Percentiles rank a stretch among this genome's conserved stretches.
Conservation (phyloP, 2,329 filamentous ascomycete species). For the Epichloe aotearoae region DNA sequence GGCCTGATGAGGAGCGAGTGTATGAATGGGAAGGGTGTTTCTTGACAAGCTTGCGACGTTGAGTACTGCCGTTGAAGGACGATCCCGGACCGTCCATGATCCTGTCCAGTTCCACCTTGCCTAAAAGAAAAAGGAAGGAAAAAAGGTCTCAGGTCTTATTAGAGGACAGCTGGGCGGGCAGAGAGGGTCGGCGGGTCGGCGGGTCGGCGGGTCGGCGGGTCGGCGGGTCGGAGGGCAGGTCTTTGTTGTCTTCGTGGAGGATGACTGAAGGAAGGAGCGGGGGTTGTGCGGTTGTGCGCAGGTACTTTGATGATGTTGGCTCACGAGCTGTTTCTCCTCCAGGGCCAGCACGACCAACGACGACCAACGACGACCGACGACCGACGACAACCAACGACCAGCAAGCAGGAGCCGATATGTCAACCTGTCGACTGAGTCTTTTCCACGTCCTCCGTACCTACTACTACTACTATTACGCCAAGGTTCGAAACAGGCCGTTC, state of each 20-base stretch:
- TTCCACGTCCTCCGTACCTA: neutral
- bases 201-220: conserved; percentile 1
- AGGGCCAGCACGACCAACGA: neutral
- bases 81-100: conserved; percentile 36
- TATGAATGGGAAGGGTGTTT: conserved; percentile 37
- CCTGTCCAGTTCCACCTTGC: conserved; percentile 11
- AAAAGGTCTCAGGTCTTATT: conserved; percentile 9
- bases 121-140: conserved; percentile 5
- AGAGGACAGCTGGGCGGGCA: conserved; percentile 3
- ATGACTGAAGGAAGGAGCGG: neutral
- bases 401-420: no score
- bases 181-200: neutral
- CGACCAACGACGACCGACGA: no score
- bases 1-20: conserved; percentile 32
- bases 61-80: conserved; percentile 32
- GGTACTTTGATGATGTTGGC: neutral
- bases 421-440: neutral
- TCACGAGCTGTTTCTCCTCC: neutral
- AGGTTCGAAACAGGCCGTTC: neutral
- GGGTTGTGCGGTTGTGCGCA: neutral
- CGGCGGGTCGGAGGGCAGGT: neutral
- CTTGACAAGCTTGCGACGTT: conserved; percentile 51
- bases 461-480: neutral
- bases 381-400: no score
- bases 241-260: neutral